phyloP scores from a whole-genome alignment of 805 yeast species.

The Nakazawaea holstii region DNA sequence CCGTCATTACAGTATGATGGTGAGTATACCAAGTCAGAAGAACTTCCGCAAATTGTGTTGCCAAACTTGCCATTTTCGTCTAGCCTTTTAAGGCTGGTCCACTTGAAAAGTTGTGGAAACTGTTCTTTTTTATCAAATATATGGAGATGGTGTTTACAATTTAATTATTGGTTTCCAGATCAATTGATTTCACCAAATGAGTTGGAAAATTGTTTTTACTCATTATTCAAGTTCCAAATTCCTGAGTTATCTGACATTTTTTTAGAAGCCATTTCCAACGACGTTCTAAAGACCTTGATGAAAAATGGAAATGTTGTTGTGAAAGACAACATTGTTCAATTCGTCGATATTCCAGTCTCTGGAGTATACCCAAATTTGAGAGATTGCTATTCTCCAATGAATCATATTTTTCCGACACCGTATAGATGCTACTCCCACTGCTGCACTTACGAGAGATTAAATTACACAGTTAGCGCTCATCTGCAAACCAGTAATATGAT shows the following conservation, averaged over 20 bases:
- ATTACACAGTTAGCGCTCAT: slow-evolving; percentile 17
- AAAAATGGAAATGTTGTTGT: slow-evolving; percentile 14
- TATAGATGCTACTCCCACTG: slow-evolving; percentile 10
- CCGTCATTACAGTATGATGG: slow-evolving; percentile 4
- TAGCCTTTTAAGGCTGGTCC: slow-evolving; percentile 39
- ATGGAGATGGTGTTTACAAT: slow-evolving; percentile 47
- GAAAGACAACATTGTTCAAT: slow-evolving; percentile 3
- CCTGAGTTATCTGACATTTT: slow-evolving; percentile 4
- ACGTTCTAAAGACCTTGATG: not conserved
- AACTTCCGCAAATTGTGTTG: slow-evolving; percentile 17
- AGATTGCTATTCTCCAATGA: slow-evolving; percentile 16
- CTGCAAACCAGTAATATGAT: slow-evolving; percentile 21
- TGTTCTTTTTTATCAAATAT: slow-evolving; percentile 44
- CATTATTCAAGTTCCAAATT: slow-evolving; percentile 3
- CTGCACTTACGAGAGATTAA: slow-evolving; percentile 9
- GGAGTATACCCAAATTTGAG: slow-evolving; percentile 25
- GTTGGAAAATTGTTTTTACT: slow-evolving; percentile 43
- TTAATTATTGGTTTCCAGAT: slow-evolving; percentile 49
- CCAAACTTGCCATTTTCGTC: slow-evolving; percentile 58
- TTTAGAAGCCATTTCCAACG: slow-evolving; percentile 5
- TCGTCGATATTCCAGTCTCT: slow-evolving; percentile 28
- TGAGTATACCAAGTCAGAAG: slow-evolving; percentile 1
- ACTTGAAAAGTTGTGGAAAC: slow-evolving; percentile 39
- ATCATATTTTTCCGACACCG: slow-evolving; percentile 12
- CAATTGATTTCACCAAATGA: slow-evolving; percentile 43